Base-by-base conservation (phyloP, 164 flowering plant genomes). In the Cinnamomum chago region DNA sequence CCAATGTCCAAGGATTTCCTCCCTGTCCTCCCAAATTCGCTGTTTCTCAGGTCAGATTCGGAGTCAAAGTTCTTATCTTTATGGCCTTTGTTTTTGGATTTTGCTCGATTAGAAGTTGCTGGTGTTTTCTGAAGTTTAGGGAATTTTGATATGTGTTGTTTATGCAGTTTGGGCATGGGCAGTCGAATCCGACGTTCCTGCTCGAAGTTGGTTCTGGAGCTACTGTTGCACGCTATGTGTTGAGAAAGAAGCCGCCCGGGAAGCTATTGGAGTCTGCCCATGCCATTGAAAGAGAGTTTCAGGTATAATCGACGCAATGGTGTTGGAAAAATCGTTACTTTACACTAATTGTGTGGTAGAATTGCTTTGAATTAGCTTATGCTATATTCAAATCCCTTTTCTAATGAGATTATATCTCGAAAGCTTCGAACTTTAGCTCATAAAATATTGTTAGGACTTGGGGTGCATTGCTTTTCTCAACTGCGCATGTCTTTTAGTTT, bases 221-320 rank as follows among this genome's bases (percentile, higher is more conserved):
- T 40, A 58, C 79, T 0, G 71, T 78, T 76, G 90, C 88, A 78
- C 81, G 84, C 3, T 96, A 96, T 72, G 99, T 96, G 62, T 27
- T 96, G 81, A 84, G 99, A 73, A 96, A 96, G 91, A 96, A 92
- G 83, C 99, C 99, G 30, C 79, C 94, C 0, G 99, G 98, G 65
- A 85, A 82, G 62, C 70, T 96, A 78, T 91, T 94, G 15, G 74
- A 83, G 67, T 94, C 97, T 79, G 98, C 98, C 66, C 99, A 96
- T 82, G 97, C 97, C 20, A 90, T 96, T 1, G 98, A 96, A 72
- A 85, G 99, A 73, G 98, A 94, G 76, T 96, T 82, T 81, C 88
- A 91, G 92, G 98, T 92, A n/a, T 55, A 14, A 40, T 40, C 9
- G 11, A 40, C 11, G 47, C 47, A 0, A 40, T 40, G 47, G 47